Conservation (phyloP, 768 basidiomycete species). For the Epithele typhae region DNA sequence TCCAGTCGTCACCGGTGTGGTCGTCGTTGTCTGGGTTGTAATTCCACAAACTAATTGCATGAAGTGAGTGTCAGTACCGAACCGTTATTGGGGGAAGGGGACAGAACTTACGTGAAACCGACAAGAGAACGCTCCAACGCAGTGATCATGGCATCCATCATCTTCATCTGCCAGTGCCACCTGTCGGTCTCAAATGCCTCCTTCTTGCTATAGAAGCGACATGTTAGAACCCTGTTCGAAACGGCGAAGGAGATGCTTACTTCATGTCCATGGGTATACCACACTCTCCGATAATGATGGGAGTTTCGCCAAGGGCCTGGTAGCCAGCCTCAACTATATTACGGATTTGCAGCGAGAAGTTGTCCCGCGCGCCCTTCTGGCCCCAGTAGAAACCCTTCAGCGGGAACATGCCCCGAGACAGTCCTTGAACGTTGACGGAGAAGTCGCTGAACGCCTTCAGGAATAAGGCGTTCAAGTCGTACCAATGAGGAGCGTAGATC, state of each 20-base stretch:
- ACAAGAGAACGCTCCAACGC: slow-evolving; percentile 73
- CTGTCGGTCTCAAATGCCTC: slow-evolving; percentile 69
- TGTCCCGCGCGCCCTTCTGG: slow-evolving; percentile 71
- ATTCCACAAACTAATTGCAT: slow-evolving; percentile 83
- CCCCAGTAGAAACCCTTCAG: slow-evolving; percentile 86
- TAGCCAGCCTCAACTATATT: slow-evolving; percentile 73
- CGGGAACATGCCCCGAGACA: slow-evolving; percentile 89
- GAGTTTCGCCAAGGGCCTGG: slow-evolving; percentile 69
- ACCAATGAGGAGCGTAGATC: slow-evolving; percentile 80
- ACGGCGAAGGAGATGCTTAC: slow-evolving; percentile 32
- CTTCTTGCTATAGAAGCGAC: slow-evolving; percentile 44
- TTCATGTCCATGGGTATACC: slow-evolving; percentile 98
- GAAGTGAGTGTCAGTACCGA: too few relatives aligned
- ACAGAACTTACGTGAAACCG: slow-evolving; percentile 87
- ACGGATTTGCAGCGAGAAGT: slow-evolving; percentile 76
- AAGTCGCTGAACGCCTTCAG: slow-evolving; percentile 79
- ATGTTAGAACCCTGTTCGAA: too few relatives aligned
- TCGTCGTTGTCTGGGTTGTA: slow-evolving; percentile 91
- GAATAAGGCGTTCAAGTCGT: slow-evolving; percentile 89
- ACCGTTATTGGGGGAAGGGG: too few relatives aligned
- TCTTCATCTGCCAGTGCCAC: slow-evolving; percentile 78
- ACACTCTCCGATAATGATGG: slow-evolving; percentile 87
- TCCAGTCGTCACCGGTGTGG: slow-evolving; percentile 80
- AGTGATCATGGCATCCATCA: slow-evolving; percentile 93
- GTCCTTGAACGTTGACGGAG: slow-evolving; percentile 88